Percentiles rank a stretch among this genome's conserved stretches.
Conservation (phyloP, 805 yeast species). For the Barnettozyma salicaria region DNA sequence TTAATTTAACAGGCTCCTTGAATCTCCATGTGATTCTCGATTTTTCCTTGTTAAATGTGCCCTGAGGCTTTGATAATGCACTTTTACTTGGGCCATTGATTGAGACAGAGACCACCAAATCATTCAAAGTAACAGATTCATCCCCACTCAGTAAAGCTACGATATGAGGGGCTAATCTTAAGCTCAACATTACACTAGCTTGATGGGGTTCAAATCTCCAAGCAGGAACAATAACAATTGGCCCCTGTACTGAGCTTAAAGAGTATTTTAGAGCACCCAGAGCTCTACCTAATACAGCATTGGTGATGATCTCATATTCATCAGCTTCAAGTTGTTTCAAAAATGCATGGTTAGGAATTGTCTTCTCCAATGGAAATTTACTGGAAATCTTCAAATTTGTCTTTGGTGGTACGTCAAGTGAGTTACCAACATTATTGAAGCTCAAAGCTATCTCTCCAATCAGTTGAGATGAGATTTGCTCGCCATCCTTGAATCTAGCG, state of each 20-base stretch:
- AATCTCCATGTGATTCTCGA: conserved; percentile 85
- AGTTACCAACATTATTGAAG: conserved; percentile 34
- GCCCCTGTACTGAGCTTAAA: conserved; percentile 47
- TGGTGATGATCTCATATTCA: conserved; percentile 43
- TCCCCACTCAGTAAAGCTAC: conserved; percentile 30
- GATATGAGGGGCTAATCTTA: conserved; percentile 49
- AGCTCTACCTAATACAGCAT: conserved; percentile 53
- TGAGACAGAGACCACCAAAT: conserved; percentile 41
- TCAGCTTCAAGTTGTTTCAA: conserved; percentile 42
- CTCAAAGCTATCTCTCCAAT: conserved; percentile 86
- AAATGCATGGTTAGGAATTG: conserved; percentile 48
- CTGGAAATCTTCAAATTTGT: conserved; percentile 38
- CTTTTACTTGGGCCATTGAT: conserved; percentile 58
- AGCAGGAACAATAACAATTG: conserved; percentile 68
- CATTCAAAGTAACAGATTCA: conserved; percentile 33
- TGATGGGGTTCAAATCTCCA: conserved; percentile 88
- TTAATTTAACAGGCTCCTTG: conserved; percentile 35
- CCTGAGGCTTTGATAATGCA: conserved; percentile 89
- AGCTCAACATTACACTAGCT: conserved; percentile 75
- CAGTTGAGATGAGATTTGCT: conserved; percentile 49
- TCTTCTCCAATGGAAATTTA: conserved; percentile 36
- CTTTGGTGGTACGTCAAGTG: conserved; percentile 32
- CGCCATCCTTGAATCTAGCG: conserved; percentile 69
- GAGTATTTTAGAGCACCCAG: conserved; percentile 79
- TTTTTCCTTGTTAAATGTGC: conserved; percentile 81